Base-by-base conservation (phyloP, 345 rosid species). In the Citrus medica region DNA sequence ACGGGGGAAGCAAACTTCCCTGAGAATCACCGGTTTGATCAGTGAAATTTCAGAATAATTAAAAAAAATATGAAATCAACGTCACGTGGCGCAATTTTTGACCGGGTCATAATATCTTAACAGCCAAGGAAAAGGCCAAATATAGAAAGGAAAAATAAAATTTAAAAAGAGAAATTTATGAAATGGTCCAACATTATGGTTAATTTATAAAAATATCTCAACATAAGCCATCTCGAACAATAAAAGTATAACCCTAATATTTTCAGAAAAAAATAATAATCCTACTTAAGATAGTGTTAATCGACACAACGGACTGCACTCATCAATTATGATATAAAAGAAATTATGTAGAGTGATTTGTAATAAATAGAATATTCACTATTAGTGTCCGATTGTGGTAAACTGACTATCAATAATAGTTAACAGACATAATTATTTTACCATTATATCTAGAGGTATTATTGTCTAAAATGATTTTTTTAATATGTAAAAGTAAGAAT, bases 41-140 rank as follows among this genome's bases (percentile, higher is more conserved):
- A 22, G 48, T 14, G 9, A 5, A 12, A 16, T 4, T 62, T 37
- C 3, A 28, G 48, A 10, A 63, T 30, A 12, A 1, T 38, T 53
- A 4, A 4, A 53, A 53, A 48, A 48, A 27, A 17, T 3, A 17
- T 3, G 32, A 63, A 40, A 30, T 74, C 71, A 79, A 72, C 46
- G 28, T 7, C 73, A 73, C 70, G 67, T 66, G 77, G 77, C 6
- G 51, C 30, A 46, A 53, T 28, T 72, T 67, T 73, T 73, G 78
- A 79, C 78, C 10, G 69, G 82, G 69, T 78, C 82, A 79, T 78
- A 69, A 79, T 6, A 19, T 25, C 73, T 78, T 69, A 59, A 77
- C 69, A 46, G 58, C 46, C 80, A 71, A 71, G 80, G 12, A 81
- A 72, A 64, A 72, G 32, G 65, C 63, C 42, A 10, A 6, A 63